Conservation (phyloP, 2,329 filamentous ascomycete genomes). For the Fusarium neocosmosporiellum region DNA sequence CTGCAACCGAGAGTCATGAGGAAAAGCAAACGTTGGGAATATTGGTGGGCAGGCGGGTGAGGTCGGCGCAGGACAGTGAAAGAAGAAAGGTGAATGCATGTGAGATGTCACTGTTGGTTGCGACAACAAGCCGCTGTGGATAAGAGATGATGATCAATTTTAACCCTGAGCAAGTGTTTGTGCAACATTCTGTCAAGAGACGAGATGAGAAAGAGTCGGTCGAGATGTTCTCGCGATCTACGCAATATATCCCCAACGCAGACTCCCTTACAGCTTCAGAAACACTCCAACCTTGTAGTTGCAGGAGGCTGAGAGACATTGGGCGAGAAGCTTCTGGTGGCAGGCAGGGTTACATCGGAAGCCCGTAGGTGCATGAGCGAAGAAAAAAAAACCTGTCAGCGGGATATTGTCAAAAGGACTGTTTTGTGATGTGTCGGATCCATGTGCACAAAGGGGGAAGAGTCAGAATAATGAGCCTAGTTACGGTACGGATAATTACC, state of each 20-base stretch:
- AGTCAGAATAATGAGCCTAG: background rate
- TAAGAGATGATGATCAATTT: background rate
- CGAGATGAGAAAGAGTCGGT: background rate
- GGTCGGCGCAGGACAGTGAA: background rate
- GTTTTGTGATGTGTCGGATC: conserved; percentile 24
- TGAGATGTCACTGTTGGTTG: background rate
- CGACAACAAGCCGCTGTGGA: background rate
- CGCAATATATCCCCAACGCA: background rate
- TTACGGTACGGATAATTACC: conserved; percentile 7
- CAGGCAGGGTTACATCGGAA: background rate
- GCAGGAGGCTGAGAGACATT: conserved; percentile 3
- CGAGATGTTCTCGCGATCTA: background rate
- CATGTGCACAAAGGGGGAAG: conserved; percentile 4
- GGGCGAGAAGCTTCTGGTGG: background rate
- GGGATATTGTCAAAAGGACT: background rate
- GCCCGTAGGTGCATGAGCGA: background rate
- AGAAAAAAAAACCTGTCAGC: conserved; percentile 4
- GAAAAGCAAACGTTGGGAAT: conserved; percentile 4
- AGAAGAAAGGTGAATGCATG: conserved; percentile 10
- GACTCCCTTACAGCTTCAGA: background rate
- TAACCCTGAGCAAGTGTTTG: background rate
- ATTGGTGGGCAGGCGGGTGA: background rate
- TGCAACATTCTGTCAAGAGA: background rate
- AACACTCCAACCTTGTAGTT: background rate
- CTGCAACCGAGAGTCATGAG: background rate